Evolutionary conservation across 1,139 yeast genomes (phyloP).

Genomic region (Scheffersomyces cryptocercus): DNA sequence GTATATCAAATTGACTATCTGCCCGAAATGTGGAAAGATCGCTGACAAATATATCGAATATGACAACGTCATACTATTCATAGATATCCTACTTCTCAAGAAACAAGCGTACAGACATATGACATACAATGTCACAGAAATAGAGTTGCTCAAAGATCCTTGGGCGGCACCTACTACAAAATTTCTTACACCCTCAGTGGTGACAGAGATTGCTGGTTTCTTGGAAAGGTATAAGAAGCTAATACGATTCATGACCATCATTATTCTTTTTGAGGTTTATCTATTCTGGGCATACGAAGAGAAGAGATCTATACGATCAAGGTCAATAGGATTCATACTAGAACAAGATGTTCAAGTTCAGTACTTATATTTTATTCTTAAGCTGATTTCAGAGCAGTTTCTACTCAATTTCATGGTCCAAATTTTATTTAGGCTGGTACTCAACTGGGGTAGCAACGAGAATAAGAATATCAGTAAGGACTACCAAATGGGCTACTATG

Average conservation of each 20-base stretch:
- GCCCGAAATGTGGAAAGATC: conserved; percentile 67
- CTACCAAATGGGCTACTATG: conserved; percentile 25
- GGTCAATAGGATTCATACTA: conserved; percentile 35
- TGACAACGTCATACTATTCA: conserved; percentile 78
- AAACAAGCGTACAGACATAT: conserved; percentile 91
- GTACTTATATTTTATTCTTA: conserved; percentile 64
- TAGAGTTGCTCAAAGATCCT: conserved; percentile 20
- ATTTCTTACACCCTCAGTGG: not conserved
- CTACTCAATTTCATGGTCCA: conserved; percentile 55
- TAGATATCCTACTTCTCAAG: conserved; percentile 78
- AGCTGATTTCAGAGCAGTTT: conserved; percentile 61
- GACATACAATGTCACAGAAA: conserved; percentile 69
- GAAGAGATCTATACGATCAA: conserved; percentile 38
- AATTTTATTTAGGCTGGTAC: conserved; percentile 30
- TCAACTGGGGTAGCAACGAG: conserved; percentile 30
- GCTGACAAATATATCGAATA: conserved; percentile 93
- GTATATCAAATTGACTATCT: conserved; percentile 78
- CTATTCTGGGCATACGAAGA: conserved; percentile 92
- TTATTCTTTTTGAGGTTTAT: conserved; percentile 86
- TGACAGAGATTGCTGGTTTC: not conserved
- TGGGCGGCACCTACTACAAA: not conserved
- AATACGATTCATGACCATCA: conserved; percentile 58
- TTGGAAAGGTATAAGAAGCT: conserved; percentile 23
- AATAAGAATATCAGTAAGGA: conserved; percentile 19
- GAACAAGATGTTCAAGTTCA: conserved; percentile 53